Evolutionary conservation across 23 red algal species (phyloP), one percentile per base, ranked within the genome.

Genomic region (Gracilaria vermiculophylla): DNA sequence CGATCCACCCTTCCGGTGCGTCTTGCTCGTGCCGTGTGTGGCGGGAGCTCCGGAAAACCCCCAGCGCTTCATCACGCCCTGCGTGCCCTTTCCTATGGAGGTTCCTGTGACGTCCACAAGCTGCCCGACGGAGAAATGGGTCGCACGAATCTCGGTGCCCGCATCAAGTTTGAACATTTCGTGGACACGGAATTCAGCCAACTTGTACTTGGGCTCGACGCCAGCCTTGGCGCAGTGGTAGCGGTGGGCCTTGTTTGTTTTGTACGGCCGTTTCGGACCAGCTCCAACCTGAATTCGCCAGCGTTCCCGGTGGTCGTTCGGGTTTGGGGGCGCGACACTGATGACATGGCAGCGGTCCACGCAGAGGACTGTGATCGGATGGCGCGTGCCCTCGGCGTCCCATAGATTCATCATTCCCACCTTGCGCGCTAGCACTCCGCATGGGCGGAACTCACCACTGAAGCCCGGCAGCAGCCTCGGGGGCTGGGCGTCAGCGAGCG

Each of bases 141-240:
- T 85, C 17, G 92, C 89, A 24, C 80, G 81, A 24, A 99, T 54
- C 37, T 92, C 86, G 0, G 92, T 94, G 19, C 95, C 95, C 23
- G 87, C 71, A 32, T 86, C 85, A 16, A 95, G 24, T 51, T 77
- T 81, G 24, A 81, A 85, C n/a, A 87, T 74, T 47, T 93, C 78
- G 8, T 89, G 69, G 1, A 99, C 97, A 17, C 80, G 67, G 58
- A 99, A 99, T 80, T 96, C 97, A 32, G 48, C 44, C 62, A 94
- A 47, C 55, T 90, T 94, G 34, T 96, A 58, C 80, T 99, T 99
- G 16, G 92, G 86, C 51, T 99, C 97, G 20, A 92, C 88, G n/a
- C 97, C 97, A 24, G 93, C 94, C n/a, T 94, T 92, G 10, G 97
- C 97, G 80, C 80, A 99, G 77, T 99, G 97, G 50, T 87, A 94